Conservation (phyloP, 345 rosid genomes). For the Murraya paniculata region DNA sequence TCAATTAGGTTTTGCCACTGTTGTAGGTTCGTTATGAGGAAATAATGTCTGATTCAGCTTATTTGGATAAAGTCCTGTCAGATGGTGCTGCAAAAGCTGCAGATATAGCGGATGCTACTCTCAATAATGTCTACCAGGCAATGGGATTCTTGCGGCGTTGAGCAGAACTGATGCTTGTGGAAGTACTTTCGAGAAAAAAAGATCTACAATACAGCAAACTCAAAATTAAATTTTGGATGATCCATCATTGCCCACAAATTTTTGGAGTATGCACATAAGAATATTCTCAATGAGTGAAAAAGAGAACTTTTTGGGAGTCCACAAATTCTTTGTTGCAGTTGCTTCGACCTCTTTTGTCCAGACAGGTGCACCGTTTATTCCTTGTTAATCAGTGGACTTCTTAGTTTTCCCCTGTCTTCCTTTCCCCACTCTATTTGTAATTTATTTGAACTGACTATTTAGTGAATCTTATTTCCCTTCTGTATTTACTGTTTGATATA, state of each 20-base stretch:
- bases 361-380: constrained; percentile 22
- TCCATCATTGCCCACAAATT: constrained; percentile 21
- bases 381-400: constrained; percentile 7
- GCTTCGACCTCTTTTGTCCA: constrained; percentile 11
- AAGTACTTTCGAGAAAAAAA: constrained; percentile 8
- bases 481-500: neutral
- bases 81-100: constrained; percentile 65
- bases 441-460: neutral
- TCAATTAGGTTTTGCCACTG: constrained; percentile 4
- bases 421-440: neutral
- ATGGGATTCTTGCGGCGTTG: constrained; percentile 70
- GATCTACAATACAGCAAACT: constrained; percentile 13
- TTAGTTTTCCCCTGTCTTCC: neutral
- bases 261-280: constrained; percentile 20
- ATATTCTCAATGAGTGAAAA: constrained; percentile 22
- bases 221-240: constrained; percentile 11
- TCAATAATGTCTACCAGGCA: constrained; percentile 63
- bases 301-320: constrained; percentile 14
- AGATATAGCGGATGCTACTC: constrained; percentile 60
- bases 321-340: constrained; percentile 21
- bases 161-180: constrained; percentile 16
- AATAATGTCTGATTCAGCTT: constrained; percentile 61
- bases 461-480: constrained; percentile 1
- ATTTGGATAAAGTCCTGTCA: constrained; percentile 56
- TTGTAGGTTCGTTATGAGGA: constrained; percentile 63